Evolutionary conservation across 2,329 filamentous ascomycete species (phyloP).

Genomic region (Cercospora brassicicola): DNA sequence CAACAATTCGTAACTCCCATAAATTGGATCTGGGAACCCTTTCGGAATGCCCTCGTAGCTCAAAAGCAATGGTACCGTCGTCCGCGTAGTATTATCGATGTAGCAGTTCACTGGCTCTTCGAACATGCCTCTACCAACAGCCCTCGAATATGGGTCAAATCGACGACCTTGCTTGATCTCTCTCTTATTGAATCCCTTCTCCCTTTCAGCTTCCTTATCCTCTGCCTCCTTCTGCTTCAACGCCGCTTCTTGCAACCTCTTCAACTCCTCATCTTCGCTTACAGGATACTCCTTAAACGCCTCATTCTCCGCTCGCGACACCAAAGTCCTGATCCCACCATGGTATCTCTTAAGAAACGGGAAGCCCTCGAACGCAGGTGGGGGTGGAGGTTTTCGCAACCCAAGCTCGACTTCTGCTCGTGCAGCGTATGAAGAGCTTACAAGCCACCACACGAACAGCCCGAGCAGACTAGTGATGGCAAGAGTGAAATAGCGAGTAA

Average conservation of each 20-base stretch:
- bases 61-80: slow-evolving; percentile 68
- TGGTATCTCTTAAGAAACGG: slow-evolving; percentile 86
- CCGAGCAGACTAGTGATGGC: slow-evolving; percentile 67
- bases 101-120: slow-evolving; percentile 73
- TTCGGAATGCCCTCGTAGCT: slow-evolving; percentile 75
- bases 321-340: slow-evolving; percentile 75
- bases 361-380: slow-evolving; percentile 81
- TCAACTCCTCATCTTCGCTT: slow-evolving; percentile 58
- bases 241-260: slow-evolving; percentile 41
- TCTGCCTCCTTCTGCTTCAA: slow-evolving; percentile 40
- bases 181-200: slow-evolving; percentile 37
- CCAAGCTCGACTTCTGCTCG: slow-evolving; percentile 59
- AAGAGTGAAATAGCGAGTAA: slow-evolving; percentile 76
- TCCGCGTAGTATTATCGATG: slow-evolving; percentile 65
- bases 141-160: slow-evolving; percentile 70
- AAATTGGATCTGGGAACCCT: slow-evolving; percentile 79
- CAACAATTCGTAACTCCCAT: slow-evolving; percentile 83
- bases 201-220: slow-evolving; percentile 41
- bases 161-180: slow-evolving; percentile 33
- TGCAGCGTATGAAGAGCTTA: slow-evolving; percentile 46
- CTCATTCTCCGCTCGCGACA: slow-evolving; percentile 63
- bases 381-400: slow-evolving; percentile 55
- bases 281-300: slow-evolving; percentile 72
- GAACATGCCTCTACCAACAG: slow-evolving; percentile 49
- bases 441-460: slow-evolving; percentile 74